Percentiles rank a stretch among this genome's conserved stretches.
Conservation (phyloP, 345 rosid species). For the Arabidopsis thaliana region TAIR10.1 NC_003074.8:15889501-15890000, state of each 20-base stretch:
- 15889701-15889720: constrained; percentile 92
- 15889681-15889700: constrained; percentile 97
- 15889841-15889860: neutral
- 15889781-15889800: constrained; percentile 62
- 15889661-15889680: constrained; percentile 86
- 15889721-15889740: constrained; percentile 89
- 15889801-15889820: constrained; percentile 39
- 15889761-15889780: constrained; percentile 98
- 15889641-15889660: constrained; percentile 78
- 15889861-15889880: neutral
- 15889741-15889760: constrained; percentile 99
- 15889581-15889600: neutral
- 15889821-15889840: constrained; percentile 13
- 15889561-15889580: constrained; percentile 7
- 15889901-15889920: constrained; percentile 82
- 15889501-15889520: constrained; percentile 79
- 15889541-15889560: constrained; percentile 52
- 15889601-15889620: constrained; percentile 6
- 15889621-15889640: constrained; percentile 56
- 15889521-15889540: constrained; percentile 69
- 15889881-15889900: constrained; percentile 84
- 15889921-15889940: constrained; percentile 88
- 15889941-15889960: constrained; percentile 92
- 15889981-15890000: constrained; percentile 95
- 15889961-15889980: constrained; percentile 84